These are phyloP conservation scores for Lentinula guzmanii DNA, from an alignment of 768 basidiomycete genomes.

Conservation along the genomic window DNA sequence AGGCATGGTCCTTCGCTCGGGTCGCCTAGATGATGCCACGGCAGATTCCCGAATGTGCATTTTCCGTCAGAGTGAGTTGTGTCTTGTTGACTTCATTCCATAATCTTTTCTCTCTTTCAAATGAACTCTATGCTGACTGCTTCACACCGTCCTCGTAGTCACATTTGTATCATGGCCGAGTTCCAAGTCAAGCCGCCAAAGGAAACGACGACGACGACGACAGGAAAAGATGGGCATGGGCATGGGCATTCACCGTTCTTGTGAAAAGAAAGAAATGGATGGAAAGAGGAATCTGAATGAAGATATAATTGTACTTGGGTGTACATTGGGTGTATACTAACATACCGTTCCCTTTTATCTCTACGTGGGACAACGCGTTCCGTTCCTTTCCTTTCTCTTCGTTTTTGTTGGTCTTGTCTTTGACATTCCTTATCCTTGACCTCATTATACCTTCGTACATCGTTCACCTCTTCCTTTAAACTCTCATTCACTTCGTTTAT, in stretches of 20 bases:
- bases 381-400: not conserved
- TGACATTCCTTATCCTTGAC: no score
- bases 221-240: conserved; percentile 7
- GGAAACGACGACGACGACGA: conserved; percentile 23
- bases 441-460: no score
- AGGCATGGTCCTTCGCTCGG: conserved; percentile 12
- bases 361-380: no score
- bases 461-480: no score
- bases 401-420: not conserved
- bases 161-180: conserved; percentile 65
- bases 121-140: conserved; percentile 11
- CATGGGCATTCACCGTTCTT: not conserved
- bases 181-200: conserved; percentile 77
- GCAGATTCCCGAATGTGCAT: conserved; percentile 82
- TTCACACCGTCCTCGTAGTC: conserved; percentile 35
- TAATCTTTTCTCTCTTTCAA: conserved; percentile 5
- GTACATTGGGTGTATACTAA: not conserved
- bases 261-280: not conserved
- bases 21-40: conserved; percentile 14
- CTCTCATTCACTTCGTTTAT: not conserved
- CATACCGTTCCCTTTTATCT: not conserved
- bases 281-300: not conserved
- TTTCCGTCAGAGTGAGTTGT: conserved; percentile 89
- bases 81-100: not conserved
- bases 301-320: not conserved